Evolutionary conservation across 495 filamentous ascomycete species (phyloP).

Genomic region (Aspergillus bridgeri): DNA sequence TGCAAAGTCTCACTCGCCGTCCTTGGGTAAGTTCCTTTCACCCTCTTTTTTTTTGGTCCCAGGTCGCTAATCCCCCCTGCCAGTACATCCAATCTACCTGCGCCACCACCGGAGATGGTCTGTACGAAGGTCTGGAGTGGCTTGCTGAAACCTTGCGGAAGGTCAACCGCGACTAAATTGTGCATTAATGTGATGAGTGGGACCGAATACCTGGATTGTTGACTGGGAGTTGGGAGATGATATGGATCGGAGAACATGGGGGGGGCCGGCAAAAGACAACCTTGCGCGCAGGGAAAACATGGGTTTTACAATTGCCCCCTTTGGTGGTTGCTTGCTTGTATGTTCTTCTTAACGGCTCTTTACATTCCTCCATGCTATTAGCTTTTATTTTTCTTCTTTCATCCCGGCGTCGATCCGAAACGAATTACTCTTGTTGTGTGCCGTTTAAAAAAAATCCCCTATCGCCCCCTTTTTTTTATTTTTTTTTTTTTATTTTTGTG

Average conservation of each 20-base stretch:
- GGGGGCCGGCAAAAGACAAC: slow-evolving; percentile 30
- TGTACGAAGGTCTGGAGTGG: slow-evolving; percentile 99
- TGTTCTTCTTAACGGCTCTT: slow-evolving; percentile 37
- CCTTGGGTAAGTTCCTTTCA: slow-evolving; percentile 76
- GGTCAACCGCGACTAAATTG: slow-evolving; percentile 73
- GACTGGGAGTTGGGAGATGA: slow-evolving; percentile 42
- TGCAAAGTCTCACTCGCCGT: slow-evolving; percentile 96
- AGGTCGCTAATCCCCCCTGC: slow-evolving; percentile 21
- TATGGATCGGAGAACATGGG: slow-evolving; percentile 37
- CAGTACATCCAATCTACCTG: slow-evolving; percentile 99
- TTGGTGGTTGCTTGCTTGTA: slow-evolving; percentile 40
- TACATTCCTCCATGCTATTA: slow-evolving; percentile 45
- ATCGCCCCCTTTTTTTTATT: slow-evolving; percentile 24
- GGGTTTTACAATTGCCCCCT: slow-evolving; percentile 17
- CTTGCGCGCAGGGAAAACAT: slow-evolving; percentile 24
- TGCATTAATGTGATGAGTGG: slow-evolving; percentile 35
- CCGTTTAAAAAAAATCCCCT: slow-evolving; percentile 16
- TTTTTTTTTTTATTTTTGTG: slow-evolving; percentile 10
- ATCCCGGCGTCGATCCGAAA: slow-evolving; percentile 34
- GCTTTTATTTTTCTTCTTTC: slow-evolving; percentile 42
- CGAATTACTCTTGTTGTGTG: slow-evolving; percentile 22
- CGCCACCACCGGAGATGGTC: slow-evolving; percentile 98
- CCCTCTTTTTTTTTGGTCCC: neutral
- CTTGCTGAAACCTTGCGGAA: slow-evolving; percentile 92
- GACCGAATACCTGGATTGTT: slow-evolving; percentile 40